Evolutionary conservation across 2,329 filamentous ascomycete genomes (phyloP).

Genomic region (Aspergillus bombycis): DNA sequence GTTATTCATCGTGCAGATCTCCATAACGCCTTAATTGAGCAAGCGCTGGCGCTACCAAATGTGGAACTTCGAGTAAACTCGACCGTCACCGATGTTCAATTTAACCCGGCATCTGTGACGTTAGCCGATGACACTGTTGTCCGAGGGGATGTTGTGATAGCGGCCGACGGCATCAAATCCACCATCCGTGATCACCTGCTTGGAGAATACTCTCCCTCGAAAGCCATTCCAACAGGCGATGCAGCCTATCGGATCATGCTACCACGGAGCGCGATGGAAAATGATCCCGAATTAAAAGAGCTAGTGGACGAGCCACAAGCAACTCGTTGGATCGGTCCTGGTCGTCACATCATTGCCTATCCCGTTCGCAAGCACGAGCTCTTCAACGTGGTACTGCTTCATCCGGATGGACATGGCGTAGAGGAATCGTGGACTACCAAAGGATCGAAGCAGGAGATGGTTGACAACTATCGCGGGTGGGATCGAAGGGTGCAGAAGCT

Average conservation of each 20-base stretch:
- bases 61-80: slow-evolving; percentile 36
- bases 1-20: slow-evolving; percentile 42
- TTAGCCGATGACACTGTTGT: slow-evolving; percentile 31
- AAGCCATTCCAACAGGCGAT: slow-evolving; percentile 61
- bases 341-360: slow-evolving; percentile 77
- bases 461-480: slow-evolving; percentile 64
- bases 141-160: slow-evolving; percentile 53
- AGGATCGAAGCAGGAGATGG: slow-evolving; percentile 64
- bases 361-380: slow-evolving; percentile 68
- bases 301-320: slow-evolving; percentile 69
- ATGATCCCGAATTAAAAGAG: slow-evolving; percentile 68
- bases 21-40: slow-evolving; percentile 36
- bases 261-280: slow-evolving; percentile 65
- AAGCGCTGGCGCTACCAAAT: slow-evolving; percentile 32
- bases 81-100: slow-evolving; percentile 29
- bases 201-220: slow-evolving; percentile 24
- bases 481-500: slow-evolving; percentile 62
- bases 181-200: slow-evolving; percentile 46
- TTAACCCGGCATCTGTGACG: slow-evolving; percentile 33
- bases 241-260: slow-evolving; percentile 81
- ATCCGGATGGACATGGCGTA: slow-evolving; percentile 65
- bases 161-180: slow-evolving; percentile 60
- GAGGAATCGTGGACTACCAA: slow-evolving; percentile 66
- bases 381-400: slow-evolving; percentile 66
- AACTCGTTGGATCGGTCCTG: slow-evolving; percentile 75